Evolutionary conservation across 2,329 filamentous ascomycete species (phyloP).

Genomic region (Neofusicoccum parvum): DNA sequence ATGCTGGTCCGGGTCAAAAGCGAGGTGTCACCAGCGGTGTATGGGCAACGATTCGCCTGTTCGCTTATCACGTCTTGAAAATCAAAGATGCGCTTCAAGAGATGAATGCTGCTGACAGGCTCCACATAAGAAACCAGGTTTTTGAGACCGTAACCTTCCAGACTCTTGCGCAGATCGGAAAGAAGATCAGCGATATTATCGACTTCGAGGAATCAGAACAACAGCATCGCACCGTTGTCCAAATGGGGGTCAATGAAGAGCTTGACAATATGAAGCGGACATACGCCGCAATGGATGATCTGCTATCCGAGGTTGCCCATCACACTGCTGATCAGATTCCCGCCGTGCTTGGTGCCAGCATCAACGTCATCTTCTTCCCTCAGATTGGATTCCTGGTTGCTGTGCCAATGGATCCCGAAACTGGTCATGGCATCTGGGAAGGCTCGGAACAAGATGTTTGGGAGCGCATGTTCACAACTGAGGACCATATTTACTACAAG

Average conservation of each 20-base stretch:
- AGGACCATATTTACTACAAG: conserved; percentile 75
- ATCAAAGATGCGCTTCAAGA: conserved; percentile 66
- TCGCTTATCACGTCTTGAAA: conserved; percentile 70
- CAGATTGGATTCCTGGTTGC: conserved; percentile 88
- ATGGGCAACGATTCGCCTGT: conserved; percentile 73
- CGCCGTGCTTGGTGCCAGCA: conserved; percentile 51
- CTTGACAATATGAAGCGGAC: conserved; percentile 77
- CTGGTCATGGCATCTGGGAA: conserved; percentile 63
- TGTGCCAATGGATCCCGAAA: conserved; percentile 63
- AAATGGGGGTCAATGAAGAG: conserved; percentile 68
- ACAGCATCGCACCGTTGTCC: conserved; percentile 72
- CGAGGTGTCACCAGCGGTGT: conserved; percentile 65
- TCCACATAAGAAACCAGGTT: conserved; percentile 62
- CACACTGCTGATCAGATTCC: conserved; percentile 67
- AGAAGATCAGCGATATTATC: conserved; percentile 70
- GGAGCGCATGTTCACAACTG: conserved; percentile 76
- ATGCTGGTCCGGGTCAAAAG: conserved; percentile 52
- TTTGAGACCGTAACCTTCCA: conserved; percentile 60
- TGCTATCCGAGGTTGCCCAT: conserved; percentile 69
- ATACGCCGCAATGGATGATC: conserved; percentile 75
- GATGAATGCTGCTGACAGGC: conserved; percentile 54
- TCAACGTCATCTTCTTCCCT: conserved; percentile 87
- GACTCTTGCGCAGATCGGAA: conserved; percentile 66
- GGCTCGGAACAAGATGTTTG: conserved; percentile 65
- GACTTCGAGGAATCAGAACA: conserved; percentile 78